A percentile compares a stretch with the other conserved stretches of the same genome.
Conservation (phyloP, 1,284 basidiomycete species). For the Rhodotorula sp. region DNA sequence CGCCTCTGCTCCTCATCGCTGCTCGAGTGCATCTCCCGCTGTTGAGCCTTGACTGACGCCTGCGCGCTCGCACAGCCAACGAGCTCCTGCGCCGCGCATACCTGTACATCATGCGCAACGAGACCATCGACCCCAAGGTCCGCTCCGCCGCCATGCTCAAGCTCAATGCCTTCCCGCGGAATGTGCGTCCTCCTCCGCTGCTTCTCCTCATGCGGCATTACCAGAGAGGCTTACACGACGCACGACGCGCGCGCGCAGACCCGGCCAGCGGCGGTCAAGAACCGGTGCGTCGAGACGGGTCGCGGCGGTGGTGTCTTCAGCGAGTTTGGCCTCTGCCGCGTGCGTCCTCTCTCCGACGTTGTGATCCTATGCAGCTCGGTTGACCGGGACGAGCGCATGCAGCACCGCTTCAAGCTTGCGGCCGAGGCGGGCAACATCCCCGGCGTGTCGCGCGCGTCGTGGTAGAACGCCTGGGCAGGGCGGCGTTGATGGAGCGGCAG, state of each 20-base stretch:
- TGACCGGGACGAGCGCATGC: neutral
- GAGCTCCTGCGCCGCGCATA: constrained; percentile 39
- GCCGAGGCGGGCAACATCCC: constrained; percentile 39
- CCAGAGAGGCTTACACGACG: neutral
- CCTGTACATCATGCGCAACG: constrained; percentile 41
- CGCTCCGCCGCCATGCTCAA: constrained; percentile 42
- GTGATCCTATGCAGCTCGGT: too few relatives aligned
- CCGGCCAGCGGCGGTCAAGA: constrained; percentile 38
- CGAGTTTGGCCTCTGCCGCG: constrained; percentile 42
- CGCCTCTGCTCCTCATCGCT: too few relatives aligned
- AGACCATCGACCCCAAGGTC: constrained; percentile 39
- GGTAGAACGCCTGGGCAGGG: constrained; percentile 7
- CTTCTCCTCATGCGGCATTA: neutral
- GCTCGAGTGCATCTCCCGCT: too few relatives aligned
- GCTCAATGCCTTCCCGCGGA: constrained; percentile 39
- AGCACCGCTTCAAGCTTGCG: constrained; percentile 40
- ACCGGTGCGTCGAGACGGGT: constrained; percentile 39
- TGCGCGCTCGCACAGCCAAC: constrained; percentile 23
- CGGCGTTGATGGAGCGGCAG: neutral
- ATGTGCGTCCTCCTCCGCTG: constrained; percentile 3
- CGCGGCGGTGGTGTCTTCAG: constrained; percentile 40
- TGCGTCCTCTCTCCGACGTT: constrained; percentile 12
- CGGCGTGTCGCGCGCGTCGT: constrained; percentile 35
- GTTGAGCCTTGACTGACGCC: too few relatives aligned
- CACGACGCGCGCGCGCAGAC: constrained; percentile 8